Evolutionary conservation across 257 asterid species (phyloP), one percentile per base, ranked within the genome.

Genomic region (Nyctanthes arbortristis): DNA sequence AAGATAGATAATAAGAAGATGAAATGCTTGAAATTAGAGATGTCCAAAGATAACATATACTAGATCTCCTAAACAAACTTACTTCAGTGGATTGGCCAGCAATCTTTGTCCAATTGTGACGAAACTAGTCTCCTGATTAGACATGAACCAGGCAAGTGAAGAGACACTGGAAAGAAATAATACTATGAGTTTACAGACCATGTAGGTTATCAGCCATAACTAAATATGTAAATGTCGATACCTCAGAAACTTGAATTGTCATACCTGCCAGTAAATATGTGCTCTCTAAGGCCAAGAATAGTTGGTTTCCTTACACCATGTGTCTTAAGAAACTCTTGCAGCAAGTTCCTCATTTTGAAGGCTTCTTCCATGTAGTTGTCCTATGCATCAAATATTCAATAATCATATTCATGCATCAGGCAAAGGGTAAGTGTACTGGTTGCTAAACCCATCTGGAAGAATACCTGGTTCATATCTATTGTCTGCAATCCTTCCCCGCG

Each of bases 401-500:
- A 64, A 65, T 75, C 37, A 70, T 27, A 64, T 63, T 75, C 37
- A 67, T 29, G 35, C 43, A 54, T 70, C 28, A 75, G 33, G 58
- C 63, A 11, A 71, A 63, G n/a, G 68, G 40, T 14, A 1, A 18
- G 29, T 62, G 45, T 18, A 35, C 72, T 68, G 43, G 67, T 64
- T 29, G 61, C 4, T 45, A 67, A 47, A 62, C 58, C 22, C 13
- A 28, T 57, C 71, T 30, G 16, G 29, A 43, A 16, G 54, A 58
- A 61, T 78, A 89, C 98, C 94, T 92, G 98, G 79, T 92, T 92
- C 98, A 92, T 92, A 80, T 92, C 98, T 78, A 92, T 90, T 35
- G 98, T 92, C 76, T 92, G 98, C 89, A 92, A 80, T 71, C 98
- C 98, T 87, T 92, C 98, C 67, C 98, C 98, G 8, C 98, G 96